phyloP scores from a whole-genome alignment of 495 filamentous ascomycete genomes.

The Tuber magnatum region DNA sequence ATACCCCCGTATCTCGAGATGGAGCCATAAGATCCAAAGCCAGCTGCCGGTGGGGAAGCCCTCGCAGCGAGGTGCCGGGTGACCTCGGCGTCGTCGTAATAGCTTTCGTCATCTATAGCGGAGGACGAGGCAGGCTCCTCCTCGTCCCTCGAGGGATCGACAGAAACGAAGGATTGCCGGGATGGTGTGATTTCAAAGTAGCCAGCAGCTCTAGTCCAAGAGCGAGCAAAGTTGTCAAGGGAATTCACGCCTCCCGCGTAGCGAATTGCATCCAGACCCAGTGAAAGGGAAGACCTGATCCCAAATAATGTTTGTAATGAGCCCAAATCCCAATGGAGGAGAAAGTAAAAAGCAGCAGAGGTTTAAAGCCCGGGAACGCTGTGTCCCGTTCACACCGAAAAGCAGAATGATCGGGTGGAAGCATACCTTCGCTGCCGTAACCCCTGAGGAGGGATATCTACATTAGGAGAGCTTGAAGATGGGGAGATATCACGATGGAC shows the following conservation, averaged over 20 bases:
- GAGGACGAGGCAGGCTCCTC: conserved; percentile 42
- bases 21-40: conserved; percentile 30
- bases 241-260: conserved; percentile 88
- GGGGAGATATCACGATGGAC: conserved; percentile 33
- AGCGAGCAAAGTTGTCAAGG: conserved; percentile 87
- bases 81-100: conserved; percentile 30
- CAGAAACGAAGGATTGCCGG: conserved; percentile 61
- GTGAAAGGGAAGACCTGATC: conserved; percentile 63
- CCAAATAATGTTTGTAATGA: conserved; percentile 15
- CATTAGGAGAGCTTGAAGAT: conserved; percentile 29
- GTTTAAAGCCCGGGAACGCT: conserved; percentile 5
- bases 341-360: conserved; percentile 5
- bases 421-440: conserved; percentile 30
- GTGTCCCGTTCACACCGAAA: background rate
- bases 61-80: conserved; percentile 10
- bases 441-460: conserved; percentile 19
- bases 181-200: conserved; percentile 80
- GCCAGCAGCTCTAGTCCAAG: conserved; percentile 84
- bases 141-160: conserved; percentile 45
- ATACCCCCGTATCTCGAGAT: conserved; percentile 19
- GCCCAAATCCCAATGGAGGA: conserved; percentile 2
- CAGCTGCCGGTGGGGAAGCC: conserved; percentile 8
- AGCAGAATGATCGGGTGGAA: background rate
- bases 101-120: conserved; percentile 35
- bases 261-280: conserved; percentile 59